Evolutionary conservation across 306 rosid genomes (phyloP), one percentile per base, ranked within the genome.

Genomic region (Rubus parviflorus): DNA sequence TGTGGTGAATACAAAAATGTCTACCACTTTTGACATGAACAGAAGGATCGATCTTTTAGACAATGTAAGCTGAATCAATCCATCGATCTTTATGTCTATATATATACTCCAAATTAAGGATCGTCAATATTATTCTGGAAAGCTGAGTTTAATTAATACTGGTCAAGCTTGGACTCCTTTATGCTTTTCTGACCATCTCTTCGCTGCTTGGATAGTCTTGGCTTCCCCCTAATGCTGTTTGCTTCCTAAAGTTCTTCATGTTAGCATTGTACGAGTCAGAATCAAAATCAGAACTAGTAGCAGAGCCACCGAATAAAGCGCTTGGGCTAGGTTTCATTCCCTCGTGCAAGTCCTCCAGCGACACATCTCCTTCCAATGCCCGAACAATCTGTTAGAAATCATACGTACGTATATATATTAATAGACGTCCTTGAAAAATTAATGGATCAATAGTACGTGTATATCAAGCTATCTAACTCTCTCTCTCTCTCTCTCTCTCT

Each of bases 331-430:
- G 85, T 69, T 83, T 92, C 63, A 85, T 77, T 53, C 90, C 96
- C 0, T 83, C 81, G 54, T 56, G 72, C 68, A 94, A 86, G 57
- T 86, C 92, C 4, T 94, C 95, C 4, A 88, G 54, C 8, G 92
- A 86, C 10, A 83, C 92, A 61, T 94, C 97, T 40, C 97, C 98
- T 87, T 92, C 97, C 73, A 94, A 40, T 2, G 87, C 92, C 1
- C 97, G 85, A 19, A 92, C 93, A 74, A 92, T 77, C 98, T 94
- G 79, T 78, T 23, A 7, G 58, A 68, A 2, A 37, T 11, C 16
- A 12, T 16, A 63, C 4, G 11, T 37, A 13, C 14, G 37, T 0
- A 5, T 14, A 9, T 57, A 30, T 22, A 0, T 20, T 57, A 57
- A 22, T 25, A 13, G 2, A 25, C n/a, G n/a, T n/a, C 42, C 0